A percentile compares a stretch with the other conserved stretches of the same genome.
Evolutionary conservation across 441 rosid genomes (phyloP).

Genomic region (Erodium trifolium): DNA sequence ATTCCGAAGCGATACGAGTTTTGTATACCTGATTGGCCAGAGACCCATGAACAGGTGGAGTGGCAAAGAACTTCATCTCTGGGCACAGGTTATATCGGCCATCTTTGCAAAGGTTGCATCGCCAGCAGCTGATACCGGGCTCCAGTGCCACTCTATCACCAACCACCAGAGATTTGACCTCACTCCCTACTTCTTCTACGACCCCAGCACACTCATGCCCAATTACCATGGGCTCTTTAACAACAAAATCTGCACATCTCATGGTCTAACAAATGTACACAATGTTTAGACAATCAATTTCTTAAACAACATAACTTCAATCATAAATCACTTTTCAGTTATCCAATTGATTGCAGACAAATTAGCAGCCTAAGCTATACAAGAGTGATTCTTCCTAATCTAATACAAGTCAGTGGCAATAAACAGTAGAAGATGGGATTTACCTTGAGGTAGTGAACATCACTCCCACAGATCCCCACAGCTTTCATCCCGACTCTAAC

Average conservation of each 20-base stretch:
- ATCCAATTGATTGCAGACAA: not conserved
- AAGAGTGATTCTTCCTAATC: not conserved
- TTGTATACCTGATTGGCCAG: conserved; percentile 63
- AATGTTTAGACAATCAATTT: not conserved
- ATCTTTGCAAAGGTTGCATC: conserved; percentile 56
- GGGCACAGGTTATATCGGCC: conserved; percentile 88
- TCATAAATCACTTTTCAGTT: not conserved
- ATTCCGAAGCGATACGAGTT: conserved; percentile 1
- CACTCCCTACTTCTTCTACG: conserved; percentile 66
- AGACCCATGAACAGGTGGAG: conserved; percentile 86
- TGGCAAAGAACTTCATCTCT: conserved; percentile 81
- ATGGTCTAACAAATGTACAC: conserved; percentile 33
- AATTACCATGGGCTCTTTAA: conserved; percentile 86
- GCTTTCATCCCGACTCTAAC: conserved; percentile 85
- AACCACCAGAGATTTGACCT: conserved; percentile 43
- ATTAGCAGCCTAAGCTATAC: not conserved
- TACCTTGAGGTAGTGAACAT: conserved; percentile 92
- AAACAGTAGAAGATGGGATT: too few relatives aligned
- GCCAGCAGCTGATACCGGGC: conserved; percentile 85
- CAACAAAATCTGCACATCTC: conserved; percentile 60
- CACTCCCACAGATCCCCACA: conserved; percentile 92
- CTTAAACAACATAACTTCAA: too few relatives aligned
- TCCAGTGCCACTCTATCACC: conserved; percentile 83
- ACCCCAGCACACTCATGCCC: conserved; percentile 94
- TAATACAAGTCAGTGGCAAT: too few relatives aligned